A percentile compares a stretch with the other conserved stretches of the same genome.
These are phyloP conservation scores for Gentiana macrophylla DNA, from an alignment of 257 asterid species.

Conservation along the genomic window DNA sequence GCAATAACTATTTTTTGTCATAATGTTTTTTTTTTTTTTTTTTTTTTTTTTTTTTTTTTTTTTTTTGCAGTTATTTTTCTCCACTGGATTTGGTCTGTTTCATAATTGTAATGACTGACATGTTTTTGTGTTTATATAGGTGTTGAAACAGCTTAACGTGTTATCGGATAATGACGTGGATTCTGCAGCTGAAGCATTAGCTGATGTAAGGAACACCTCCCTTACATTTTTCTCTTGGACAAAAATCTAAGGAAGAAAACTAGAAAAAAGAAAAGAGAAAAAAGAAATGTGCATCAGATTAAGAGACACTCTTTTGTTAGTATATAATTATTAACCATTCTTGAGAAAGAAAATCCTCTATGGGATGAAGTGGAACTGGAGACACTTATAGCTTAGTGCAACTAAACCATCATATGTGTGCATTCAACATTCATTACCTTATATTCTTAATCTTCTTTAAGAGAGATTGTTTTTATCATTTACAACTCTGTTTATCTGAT, in stretches of 20 bases:
- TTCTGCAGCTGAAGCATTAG: slow-evolving; percentile 83
- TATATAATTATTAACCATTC: not conserved
- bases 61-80: not conserved
- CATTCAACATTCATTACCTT: no score
- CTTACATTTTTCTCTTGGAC: not conserved
- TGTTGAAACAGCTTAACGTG: slow-evolving; percentile 65
- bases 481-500: no score
- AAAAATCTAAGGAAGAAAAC: not conserved
- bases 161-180: slow-evolving; percentile 66
- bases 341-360: no score
- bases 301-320: not conserved
- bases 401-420: no score
- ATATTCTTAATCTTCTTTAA: no score
- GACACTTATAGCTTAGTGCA: no score
- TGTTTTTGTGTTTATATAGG: slow-evolving; percentile 37
- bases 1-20: no score
- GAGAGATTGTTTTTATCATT: no score
- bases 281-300: not conserved
- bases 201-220: slow-evolving; percentile 48
- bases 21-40: not conserved
- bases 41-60: not conserved
- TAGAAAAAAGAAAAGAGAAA: not conserved
- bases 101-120: slow-evolving; percentile 5
- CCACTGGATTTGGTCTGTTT: not conserved
- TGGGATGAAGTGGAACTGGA: no score